Evolutionary conservation across 2,329 filamentous ascomycete genomes (phyloP).

Genomic region (Colletotrichum chrysophilum): DNA sequence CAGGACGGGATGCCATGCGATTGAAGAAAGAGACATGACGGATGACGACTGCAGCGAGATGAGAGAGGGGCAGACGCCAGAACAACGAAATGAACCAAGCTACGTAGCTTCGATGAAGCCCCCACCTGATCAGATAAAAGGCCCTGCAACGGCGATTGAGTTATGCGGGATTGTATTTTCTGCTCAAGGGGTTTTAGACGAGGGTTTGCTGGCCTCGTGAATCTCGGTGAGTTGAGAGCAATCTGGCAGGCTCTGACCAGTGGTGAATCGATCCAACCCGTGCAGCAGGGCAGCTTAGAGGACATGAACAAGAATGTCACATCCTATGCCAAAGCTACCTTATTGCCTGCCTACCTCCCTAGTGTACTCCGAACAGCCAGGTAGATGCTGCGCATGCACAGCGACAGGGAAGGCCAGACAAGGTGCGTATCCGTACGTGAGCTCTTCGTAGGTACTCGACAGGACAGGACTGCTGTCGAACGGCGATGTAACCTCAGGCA

Average conservation of each 20-base stretch:
- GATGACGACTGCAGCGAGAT: conserved; percentile 5
- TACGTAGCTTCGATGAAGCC: conserved; percentile 1
- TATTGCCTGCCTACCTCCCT: neutral
- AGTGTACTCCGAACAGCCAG: neutral
- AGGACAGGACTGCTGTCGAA: neutral
- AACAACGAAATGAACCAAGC: neutral
- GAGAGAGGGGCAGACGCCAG: conserved; percentile 1
- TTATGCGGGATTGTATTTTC: neutral
- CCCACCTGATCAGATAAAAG: neutral
- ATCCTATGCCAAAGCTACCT: neutral
- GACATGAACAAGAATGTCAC: neutral
- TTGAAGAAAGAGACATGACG: neutral
- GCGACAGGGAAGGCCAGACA: neutral
- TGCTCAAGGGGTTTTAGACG: neutral
- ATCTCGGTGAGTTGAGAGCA: neutral
- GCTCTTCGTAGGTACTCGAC: neutral
- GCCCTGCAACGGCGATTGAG: conserved; percentile 9
- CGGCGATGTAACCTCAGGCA: neutral
- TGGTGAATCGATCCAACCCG: neutral
- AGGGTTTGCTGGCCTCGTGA: neutral
- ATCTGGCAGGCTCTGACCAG: neutral
- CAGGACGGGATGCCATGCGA: neutral
- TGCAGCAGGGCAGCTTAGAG: neutral
- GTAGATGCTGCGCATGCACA: neutral
- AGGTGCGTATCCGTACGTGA: neutral